Percentiles rank a stretch among this genome's conserved stretches.
phyloP scores from a whole-genome alignment of 768 basidiomycete species.

The Serendipita indica region DNA sequence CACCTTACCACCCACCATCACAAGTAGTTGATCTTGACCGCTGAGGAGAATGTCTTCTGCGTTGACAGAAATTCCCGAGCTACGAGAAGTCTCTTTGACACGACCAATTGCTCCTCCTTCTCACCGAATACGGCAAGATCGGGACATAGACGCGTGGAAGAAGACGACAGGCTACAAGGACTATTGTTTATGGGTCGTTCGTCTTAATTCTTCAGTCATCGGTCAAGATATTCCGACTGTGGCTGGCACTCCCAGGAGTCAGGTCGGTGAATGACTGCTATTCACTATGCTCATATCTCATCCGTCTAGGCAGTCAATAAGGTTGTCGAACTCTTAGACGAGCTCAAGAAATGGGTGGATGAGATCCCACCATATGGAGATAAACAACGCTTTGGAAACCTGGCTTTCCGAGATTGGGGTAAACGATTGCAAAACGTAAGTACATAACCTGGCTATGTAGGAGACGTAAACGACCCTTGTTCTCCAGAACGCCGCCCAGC shows the following conservation, averaged over 20 bases:
- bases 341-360: constrained; percentile 59
- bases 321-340: constrained; percentile 43
- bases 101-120: constrained; percentile 15
- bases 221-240: constrained; percentile 38
- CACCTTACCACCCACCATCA: no score
- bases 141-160: constrained; percentile 62
- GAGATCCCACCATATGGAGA: constrained; percentile 60
- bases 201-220: constrained; percentile 64
- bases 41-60: no score
- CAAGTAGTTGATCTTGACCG: no score
- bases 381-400: constrained; percentile 82
- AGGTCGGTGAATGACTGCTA: background rate
- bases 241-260: constrained; percentile 9
- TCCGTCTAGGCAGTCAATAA: constrained; percentile 15
- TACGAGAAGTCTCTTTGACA: background rate
- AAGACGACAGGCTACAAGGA: constrained; percentile 53
- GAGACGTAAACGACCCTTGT: constrained; percentile 4
- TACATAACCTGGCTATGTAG: constrained; percentile 13
- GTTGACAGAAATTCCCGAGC: background rate
- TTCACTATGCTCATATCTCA: background rate
- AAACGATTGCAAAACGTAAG: constrained; percentile 59
- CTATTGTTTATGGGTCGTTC: constrained; percentile 58
- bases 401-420: constrained; percentile 80
- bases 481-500: constrained; percentile 36
- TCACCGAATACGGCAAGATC: constrained; percentile 44